A percentile compares a stretch with the other conserved stretches of the same genome.
Conservation (phyloP, 305 asterid species). For the Stenogyne calaminthoides region DNA sequence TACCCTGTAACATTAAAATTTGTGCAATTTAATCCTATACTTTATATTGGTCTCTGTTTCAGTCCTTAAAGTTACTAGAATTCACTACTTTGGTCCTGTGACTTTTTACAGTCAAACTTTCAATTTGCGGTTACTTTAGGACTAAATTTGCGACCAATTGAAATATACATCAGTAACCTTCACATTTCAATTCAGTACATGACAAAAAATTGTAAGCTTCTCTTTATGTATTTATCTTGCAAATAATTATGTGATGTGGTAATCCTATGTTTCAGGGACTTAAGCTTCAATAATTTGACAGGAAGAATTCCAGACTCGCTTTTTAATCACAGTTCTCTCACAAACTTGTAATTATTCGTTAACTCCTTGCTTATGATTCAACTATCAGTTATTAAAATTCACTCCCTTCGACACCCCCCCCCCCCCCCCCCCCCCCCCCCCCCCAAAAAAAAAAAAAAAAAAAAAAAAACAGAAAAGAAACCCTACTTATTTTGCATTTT, state of each 20-base stretch:
- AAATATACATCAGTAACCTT: neutral
- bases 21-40: neutral
- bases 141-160: neutral
- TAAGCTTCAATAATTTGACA: conserved; percentile 80
- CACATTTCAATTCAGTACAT: neutral
- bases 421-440: no score
- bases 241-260: neutral
- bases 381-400: neutral
- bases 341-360: conserved; percentile 49
- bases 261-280: conserved; percentile 57
- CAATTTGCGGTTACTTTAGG: no score
- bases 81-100: neutral
- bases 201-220: neutral
- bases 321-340: conserved; percentile 51
- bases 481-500: neutral
- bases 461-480: no score
- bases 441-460: no score
- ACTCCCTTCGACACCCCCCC: neutral
- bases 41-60: neutral
- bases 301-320: conserved; percentile 58
- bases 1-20: neutral
- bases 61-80: neutral
- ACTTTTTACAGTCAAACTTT: no score
- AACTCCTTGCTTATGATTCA: neutral
- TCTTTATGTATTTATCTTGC: neutral